phyloP scores from a whole-genome alignment of 108 stramenopile genomes.

The Cylindrotheca fusiformis region DNA sequence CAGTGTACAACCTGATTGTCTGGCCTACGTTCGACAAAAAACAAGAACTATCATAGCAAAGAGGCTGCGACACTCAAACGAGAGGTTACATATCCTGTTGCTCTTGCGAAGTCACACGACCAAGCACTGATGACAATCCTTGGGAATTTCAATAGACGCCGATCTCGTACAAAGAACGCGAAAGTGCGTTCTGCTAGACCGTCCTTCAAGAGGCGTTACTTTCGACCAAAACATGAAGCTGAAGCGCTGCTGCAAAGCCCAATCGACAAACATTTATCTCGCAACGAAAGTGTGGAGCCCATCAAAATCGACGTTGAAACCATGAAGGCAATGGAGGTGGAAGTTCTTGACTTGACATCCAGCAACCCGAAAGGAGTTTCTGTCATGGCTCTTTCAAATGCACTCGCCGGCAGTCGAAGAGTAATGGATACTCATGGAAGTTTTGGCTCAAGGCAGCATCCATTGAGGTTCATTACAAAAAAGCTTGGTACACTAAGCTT shows the following conservation, averaged over 20 bases:
- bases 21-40: too few species aligned
- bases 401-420: constrained; percentile 14
- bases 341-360: constrained; percentile 1
- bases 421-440: constrained; percentile 5
- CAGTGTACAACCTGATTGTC: too few species aligned
- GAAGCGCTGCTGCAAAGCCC: neutral
- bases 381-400: constrained; percentile 9
- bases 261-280: constrained; percentile 1
- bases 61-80: too few species aligned
- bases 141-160: constrained; percentile 8
- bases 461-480: neutral
- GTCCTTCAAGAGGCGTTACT: neutral
- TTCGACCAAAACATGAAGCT: constrained; percentile 4
- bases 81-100: too few species aligned
- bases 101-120: too few species aligned
- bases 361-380: neutral
- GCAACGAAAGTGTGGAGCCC: neutral
- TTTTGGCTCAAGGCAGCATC: neutral
- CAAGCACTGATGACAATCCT: constrained; percentile 19
- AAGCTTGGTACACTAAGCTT: neutral
- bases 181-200: neutral
- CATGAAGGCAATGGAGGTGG: constrained; percentile 1
- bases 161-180: neutral
- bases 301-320: constrained; percentile 1
- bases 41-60: too few species aligned